Conservation (phyloP, 176 grass and related monocot species). For the Musa troglodytarum region DNA sequence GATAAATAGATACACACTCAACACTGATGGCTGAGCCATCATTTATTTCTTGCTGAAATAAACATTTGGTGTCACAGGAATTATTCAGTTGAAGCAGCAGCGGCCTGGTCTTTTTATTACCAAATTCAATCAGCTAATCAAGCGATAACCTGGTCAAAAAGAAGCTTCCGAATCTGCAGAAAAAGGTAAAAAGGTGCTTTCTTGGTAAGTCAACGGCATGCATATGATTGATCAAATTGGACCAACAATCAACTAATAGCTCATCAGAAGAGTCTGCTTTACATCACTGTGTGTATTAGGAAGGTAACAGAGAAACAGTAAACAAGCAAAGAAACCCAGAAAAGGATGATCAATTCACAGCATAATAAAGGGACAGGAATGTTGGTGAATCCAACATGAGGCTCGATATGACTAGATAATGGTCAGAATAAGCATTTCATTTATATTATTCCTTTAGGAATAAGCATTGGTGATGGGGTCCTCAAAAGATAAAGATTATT, state of each 20-base stretch:
- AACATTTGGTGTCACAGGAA: no score
- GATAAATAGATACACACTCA: no score
- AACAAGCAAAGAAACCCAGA: no score
- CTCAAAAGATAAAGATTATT: no score
- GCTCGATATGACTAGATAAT: no score
- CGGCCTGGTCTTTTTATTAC: background rate
- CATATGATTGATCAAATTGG: background rate
- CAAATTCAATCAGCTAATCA: constrained; percentile 18
- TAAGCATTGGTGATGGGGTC: background rate
- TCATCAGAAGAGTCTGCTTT: no score
- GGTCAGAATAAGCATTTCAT: background rate
- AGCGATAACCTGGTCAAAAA: constrained; percentile 35
- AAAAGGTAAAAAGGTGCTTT: background rate
- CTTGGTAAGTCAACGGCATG: background rate
- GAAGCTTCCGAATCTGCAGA: constrained; percentile 60
- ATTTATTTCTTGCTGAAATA: no score
- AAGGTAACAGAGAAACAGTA: no score
- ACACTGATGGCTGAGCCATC: no score
- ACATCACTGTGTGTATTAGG: no score
- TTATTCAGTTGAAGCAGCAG: background rate
- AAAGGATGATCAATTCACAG: background rate
- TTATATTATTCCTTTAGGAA: background rate
- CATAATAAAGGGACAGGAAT: background rate
- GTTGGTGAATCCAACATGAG: no score
- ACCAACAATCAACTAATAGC: constrained; percentile 4